Evolutionary conservation across 257 asterid genomes (phyloP).

Genomic region (Solanum chilense): DNA sequence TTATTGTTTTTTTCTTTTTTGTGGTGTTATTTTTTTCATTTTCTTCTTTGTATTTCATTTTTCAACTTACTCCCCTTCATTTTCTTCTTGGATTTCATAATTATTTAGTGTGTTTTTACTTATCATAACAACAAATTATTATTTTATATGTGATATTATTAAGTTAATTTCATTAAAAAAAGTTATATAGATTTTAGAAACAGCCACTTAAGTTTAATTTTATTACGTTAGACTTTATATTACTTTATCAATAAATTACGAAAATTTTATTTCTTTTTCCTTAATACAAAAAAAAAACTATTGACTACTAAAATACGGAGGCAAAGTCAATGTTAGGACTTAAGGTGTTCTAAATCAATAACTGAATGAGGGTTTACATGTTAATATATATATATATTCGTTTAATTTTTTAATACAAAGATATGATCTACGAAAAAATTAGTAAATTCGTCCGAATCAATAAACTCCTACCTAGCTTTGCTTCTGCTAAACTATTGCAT

Average conservation of each 20-base stretch:
- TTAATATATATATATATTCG: no score
- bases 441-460: no score
- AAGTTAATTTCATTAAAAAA: neutral
- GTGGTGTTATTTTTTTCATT: no score
- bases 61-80: neutral
- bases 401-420: no score
- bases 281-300: neutral
- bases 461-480: no score
- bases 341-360: no score
- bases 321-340: no score
- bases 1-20: no score
- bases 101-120: neutral
- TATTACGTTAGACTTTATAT: neutral
- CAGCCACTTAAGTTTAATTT: neutral
- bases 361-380: no score
- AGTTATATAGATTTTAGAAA: neutral
- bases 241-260: neutral
- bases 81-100: neutral
- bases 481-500: neutral
- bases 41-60: neutral
- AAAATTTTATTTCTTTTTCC: neutral
- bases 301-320: neutral
- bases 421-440: no score
- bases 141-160: neutral
- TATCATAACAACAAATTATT: neutral